Percentiles rank a stretch among this genome's conserved stretches.
Evolutionary conservation across 805 yeast species (phyloP).

Genomic region (Candida pseudoglaebosa): DNA sequence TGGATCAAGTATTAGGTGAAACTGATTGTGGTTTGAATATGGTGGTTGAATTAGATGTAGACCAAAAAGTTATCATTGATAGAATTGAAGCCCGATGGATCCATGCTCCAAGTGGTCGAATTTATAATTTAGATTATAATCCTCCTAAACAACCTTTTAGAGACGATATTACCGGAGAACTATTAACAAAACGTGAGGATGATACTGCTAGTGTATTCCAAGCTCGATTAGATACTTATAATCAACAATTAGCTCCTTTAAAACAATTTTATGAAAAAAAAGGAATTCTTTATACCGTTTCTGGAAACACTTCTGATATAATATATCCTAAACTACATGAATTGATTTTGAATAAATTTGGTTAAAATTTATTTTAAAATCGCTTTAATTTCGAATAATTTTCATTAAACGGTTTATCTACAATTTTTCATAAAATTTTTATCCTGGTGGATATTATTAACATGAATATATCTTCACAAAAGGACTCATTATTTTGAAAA

Average conservation of each 20-base stretch:
- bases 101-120: conserved; percentile 79
- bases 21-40: conserved; percentile 50
- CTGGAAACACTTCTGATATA: conserved; percentile 80
- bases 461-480: no score
- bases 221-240: conserved; percentile 61
- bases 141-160: conserved; percentile 81
- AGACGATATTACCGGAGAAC: conserved; percentile 90
- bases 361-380: neutral
- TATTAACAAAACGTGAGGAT: conserved; percentile 72
- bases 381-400: no score
- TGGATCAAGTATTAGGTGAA: conserved; percentile 42
- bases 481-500: no score
- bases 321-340: conserved; percentile 65
- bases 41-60: conserved; percentile 85
- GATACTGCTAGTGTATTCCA: conserved; percentile 75
- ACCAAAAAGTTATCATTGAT: conserved; percentile 74
- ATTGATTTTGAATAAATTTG: conserved; percentile 13
- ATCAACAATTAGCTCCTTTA: conserved; percentile 56
- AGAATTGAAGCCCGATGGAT: conserved; percentile 85
- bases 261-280: conserved; percentile 51
- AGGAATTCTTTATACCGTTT: conserved; percentile 48
- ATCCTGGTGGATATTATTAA: no score
- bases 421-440: no score
- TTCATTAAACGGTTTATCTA: no score
- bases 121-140: conserved; percentile 79